Evolutionary conservation across 2,329 filamentous ascomycete genomes (phyloP), one percentile per base, ranked within the genome.

Genomic region (Fusarium sp.): DNA sequence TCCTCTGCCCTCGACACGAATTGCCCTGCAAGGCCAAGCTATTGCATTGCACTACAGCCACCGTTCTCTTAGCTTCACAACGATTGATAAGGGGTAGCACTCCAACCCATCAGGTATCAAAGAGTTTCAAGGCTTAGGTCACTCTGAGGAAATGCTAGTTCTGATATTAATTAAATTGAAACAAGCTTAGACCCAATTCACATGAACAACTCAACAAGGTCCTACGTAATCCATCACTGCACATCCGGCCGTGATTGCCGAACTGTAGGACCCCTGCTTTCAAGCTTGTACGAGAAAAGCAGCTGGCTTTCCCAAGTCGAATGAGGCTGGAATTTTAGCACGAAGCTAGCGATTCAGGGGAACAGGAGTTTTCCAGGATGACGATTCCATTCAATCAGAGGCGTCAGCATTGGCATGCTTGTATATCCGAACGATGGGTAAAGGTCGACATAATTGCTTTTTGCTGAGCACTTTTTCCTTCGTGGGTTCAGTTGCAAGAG

Each of bases 281-380:
- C 9, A 14, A 62, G 59, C 59, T 62, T 62, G 59, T 62, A 62
- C 59, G 20, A 46, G 59, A 46, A 33, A 35, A 62, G 59, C 22
- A 62, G 41, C 33, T 62, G 52, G 20, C n/a, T 29, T 27, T 18
- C 17, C 13, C 8, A 62, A 25, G 7, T 22, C 14, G 6, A 33
- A 36, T 39, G 41, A 52, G 15, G 41, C 59, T 46, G 52, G 25
- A 36, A 57, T 46, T 25, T 62, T 58, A 58, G 59, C 9, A 39
- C 13, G 41, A 18, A 46, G 52, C 52, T 62, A 62, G 22, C 33
- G 52, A 46, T 46, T 45, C 33, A 61, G 56, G 56, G 41, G 46
- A 33, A 38, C 6, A 31, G 20, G 15, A 29, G n/a, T 3, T 29
- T n/a, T n/a, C 47, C 29, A 44, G 57, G 47, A 44, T 60, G 29